phyloP scores from a whole-genome alignment of 257 asterid species.

The Cordia subcordata region DNA sequence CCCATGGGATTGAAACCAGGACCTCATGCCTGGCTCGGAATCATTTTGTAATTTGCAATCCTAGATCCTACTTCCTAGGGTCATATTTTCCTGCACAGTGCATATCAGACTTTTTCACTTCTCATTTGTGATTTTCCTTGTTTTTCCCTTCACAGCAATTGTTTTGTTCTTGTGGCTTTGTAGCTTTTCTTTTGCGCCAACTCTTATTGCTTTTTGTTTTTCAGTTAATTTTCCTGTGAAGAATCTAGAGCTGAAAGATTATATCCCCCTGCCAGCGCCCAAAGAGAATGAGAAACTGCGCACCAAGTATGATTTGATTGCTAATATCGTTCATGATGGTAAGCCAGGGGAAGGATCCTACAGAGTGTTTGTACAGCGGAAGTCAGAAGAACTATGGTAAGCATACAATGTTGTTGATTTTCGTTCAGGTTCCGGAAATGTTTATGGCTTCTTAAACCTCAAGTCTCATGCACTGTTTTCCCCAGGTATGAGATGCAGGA shows the following conservation, averaged over 20 bases:
- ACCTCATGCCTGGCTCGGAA: too few species aligned
- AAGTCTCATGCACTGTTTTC: background rate
- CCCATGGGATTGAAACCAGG: too few species aligned
- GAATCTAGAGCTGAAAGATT: slow-evolving; percentile 92
- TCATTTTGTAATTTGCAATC: too few species aligned
- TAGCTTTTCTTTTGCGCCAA: background rate
- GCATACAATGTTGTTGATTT: background rate
- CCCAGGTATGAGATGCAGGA: slow-evolving; percentile 98
- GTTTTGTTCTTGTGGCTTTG: background rate
- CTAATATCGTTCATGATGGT: slow-evolving; percentile 61
- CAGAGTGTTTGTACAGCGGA: slow-evolving; percentile 92
- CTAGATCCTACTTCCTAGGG: background rate
- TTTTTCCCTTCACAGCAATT: background rate
- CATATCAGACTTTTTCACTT: background rate
- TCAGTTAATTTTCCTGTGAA: slow-evolving; percentile 95
- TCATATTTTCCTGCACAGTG: background rate
- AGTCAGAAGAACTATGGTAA: slow-evolving; percentile 93
- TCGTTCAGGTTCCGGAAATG: background rate
- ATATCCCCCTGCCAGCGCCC: slow-evolving; percentile 70
- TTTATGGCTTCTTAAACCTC: background rate
- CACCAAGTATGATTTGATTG: slow-evolving; percentile 81
- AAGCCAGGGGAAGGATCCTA: slow-evolving; percentile 53
- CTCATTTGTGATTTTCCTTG: background rate
- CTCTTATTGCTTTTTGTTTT: too few species aligned
- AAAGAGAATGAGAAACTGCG: slow-evolving; percentile 54